Evolutionary conservation across 768 basidiomycete species (phyloP).

Genomic region (Suillus decipiens): DNA sequence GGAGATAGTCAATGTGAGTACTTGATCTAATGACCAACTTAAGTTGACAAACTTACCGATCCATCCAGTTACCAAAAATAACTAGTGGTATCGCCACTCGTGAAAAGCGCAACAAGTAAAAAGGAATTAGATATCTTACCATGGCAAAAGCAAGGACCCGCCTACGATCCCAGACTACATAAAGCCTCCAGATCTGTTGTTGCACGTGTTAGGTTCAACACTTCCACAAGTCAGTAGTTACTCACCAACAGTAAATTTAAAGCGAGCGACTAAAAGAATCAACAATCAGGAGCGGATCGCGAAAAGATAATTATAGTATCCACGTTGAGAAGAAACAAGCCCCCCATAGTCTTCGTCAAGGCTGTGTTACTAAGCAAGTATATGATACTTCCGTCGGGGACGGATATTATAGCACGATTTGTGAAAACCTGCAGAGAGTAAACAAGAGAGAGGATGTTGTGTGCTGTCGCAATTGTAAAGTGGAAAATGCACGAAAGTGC

Average conservation of each 20-base stretch:
- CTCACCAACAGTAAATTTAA: constrained; percentile 9
- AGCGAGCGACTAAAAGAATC: not conserved
- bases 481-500: constrained; percentile 5
- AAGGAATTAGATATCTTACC: not conserved
- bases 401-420: not conserved
- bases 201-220: not conserved
- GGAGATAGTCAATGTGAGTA: not conserved
- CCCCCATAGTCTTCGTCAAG: not conserved
- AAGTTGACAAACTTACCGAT: not conserved
- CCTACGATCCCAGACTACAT: not conserved
- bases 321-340: constrained; percentile 11
- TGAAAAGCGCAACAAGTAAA: not conserved
- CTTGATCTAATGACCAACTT: not conserved
- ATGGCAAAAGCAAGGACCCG: not conserved
- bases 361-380: not conserved
- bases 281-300: not conserved
- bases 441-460: constrained; percentile 5
- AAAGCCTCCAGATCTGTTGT: constrained; percentile 11
- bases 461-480: constrained; percentile 11
- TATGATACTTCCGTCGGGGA: not conserved
- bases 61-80: constrained; percentile 6
- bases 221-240: not conserved
- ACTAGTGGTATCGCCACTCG: not conserved
- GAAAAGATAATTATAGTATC: not conserved
- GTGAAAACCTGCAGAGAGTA: constrained; percentile 4